Evolutionary conservation across 495 filamentous ascomycete species (phyloP).

Genomic region (Xylaria castorea): DNA sequence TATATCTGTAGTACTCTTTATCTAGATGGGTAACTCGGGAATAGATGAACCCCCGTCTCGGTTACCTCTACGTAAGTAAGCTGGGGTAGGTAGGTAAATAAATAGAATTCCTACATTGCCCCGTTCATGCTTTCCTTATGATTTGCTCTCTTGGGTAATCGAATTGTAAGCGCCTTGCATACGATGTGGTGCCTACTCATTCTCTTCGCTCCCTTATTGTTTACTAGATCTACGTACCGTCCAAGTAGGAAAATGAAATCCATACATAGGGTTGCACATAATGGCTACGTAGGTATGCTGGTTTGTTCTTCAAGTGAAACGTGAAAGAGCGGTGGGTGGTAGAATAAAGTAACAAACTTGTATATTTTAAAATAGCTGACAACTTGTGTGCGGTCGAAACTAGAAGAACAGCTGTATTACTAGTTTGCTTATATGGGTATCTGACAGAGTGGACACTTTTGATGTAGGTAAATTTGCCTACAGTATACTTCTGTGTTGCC

Average conservation of each 20-base stretch:
- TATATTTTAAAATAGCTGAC: neutral
- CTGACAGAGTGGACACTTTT: neutral
- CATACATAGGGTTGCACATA: neutral
- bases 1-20: neutral
- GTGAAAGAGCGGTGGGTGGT: neutral
- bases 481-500: neutral
- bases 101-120: neutral
- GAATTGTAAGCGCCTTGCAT: constrained; percentile 8
- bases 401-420: no score
- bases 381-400: neutral
- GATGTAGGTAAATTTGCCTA: neutral
- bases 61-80: neutral
- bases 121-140: neutral
- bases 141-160: neutral
- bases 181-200: neutral
- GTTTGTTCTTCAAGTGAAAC: neutral
- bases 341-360: neutral
- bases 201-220: neutral
- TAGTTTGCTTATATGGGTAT: neutral
- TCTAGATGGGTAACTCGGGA: neutral
- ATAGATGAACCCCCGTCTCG: neutral
- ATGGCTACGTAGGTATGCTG: neutral
- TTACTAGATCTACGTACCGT: neutral
- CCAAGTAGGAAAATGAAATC: neutral
- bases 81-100: neutral